Evolutionary conservation across 2,329 filamentous ascomycete genomes (phyloP), one percentile per base, ranked within the genome.

Genomic region (Microdochium trichocladiopsis): DNA sequence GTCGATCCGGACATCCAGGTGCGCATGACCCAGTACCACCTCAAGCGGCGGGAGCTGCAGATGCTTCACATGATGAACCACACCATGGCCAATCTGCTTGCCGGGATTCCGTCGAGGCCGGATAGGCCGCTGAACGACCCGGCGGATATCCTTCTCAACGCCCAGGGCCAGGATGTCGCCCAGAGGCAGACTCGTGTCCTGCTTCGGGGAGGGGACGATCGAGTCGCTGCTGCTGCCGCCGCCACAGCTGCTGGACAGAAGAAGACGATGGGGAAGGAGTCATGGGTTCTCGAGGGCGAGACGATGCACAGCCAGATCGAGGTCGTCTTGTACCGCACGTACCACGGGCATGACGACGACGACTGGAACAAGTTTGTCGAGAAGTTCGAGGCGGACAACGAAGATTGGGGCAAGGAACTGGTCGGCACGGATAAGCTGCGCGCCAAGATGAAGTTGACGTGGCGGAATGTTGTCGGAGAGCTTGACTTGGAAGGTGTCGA

Each of bases 331-430:
- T 66, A 64, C 23, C 57, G 63, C 0, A 6, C 58, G 1, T 61
- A 52, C 21, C 54, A 63, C 25, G 45, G 22, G 8, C 56, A 61
- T 22, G 55, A 49, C 5, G 50, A 58, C 12, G 56, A 57, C 3
- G 54, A 57, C 16, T 66, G 63, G 63, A 53, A 57, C 2, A 24
- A 49, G 3, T 66, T 65, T 23, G 61, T 56, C 23, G 25, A 31
- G 2, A 64, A 54, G 8, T 63, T 66, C 4, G 60, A 63, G 16
- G 51, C 56, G 0, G 62, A 66, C 16, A 37, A 58, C 0, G 50
- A 48, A 1, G 53, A 65, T 3, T 66, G 63, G 63, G 64, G 64
- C 0, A 14, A n/a, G n/a, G 53, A 55, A 24, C 25, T 56, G 12
- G 25, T 4, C 1, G 52, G 51, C 9, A 31, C 51, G 9, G 43